A percentile compares a stretch with the other conserved stretches of the same genome.
phyloP scores from a whole-genome alignment of 176 grass and related monocot species.

The Oryza coarctata region DNA sequence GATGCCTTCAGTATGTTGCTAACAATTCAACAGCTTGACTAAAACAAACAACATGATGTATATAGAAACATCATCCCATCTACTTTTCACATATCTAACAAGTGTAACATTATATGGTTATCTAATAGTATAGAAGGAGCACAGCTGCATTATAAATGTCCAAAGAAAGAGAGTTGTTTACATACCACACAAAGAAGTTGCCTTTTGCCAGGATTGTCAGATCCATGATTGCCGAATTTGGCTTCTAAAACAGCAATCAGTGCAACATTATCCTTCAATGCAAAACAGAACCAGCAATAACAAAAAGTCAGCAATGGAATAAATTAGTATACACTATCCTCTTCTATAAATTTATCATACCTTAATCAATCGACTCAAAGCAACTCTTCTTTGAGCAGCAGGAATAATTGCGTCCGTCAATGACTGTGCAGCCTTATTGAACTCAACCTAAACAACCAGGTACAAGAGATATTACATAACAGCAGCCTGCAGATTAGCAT shows the following conservation, averaged over 20 bases:
- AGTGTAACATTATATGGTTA: background rate
- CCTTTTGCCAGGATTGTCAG: conserved; percentile 97
- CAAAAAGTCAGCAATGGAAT: conserved; percentile 18
- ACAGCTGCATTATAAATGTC: conserved; percentile 18
- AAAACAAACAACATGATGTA: background rate
- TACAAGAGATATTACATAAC: conserved; percentile 36
- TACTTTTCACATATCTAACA: conserved; percentile 19
- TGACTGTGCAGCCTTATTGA: conserved; percentile 99
- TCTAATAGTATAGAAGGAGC: background rate
- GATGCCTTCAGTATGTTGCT: conserved; percentile 13
- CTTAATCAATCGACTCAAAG: conserved; percentile 87
- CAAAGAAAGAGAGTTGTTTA: conserved; percentile 18
- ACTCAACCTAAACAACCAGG: conserved; percentile 79
- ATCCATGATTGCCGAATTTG: conserved; percentile 78
- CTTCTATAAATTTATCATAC: conserved; percentile 32
- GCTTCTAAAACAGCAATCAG: conserved; percentile 93
- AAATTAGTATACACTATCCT: background rate
- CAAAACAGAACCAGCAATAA: background rate
- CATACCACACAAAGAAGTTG: conserved; percentile 98
- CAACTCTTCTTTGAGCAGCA: conserved; percentile 77
- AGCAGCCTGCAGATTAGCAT: conserved; percentile 26
- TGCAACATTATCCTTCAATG: conserved; percentile 91
- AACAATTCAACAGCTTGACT: conserved; percentile 10
- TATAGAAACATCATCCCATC: background rate
- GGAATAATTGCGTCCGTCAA: conserved; percentile 89